These are phyloP conservation scores for Komagataea norvegica DNA, from an alignment of 1,139 yeast species.

Conservation along the genomic window DNA sequence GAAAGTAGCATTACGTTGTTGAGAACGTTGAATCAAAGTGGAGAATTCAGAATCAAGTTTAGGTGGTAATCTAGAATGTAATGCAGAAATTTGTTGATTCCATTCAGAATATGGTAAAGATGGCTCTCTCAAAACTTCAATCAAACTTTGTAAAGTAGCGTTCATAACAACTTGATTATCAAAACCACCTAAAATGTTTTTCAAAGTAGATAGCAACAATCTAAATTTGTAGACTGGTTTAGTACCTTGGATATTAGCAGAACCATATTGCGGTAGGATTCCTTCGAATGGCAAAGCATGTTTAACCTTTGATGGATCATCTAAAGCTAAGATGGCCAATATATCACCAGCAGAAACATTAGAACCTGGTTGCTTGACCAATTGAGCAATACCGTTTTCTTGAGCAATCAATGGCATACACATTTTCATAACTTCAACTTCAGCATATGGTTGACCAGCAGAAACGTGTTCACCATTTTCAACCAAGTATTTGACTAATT, in stretches of 20 bases:
- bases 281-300: slow-evolving; percentile 96
- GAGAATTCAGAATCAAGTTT: slow-evolving; percentile 67
- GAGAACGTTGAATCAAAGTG: slow-evolving; percentile 62
- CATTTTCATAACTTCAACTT: slow-evolving; percentile 99
- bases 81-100: slow-evolving; percentile 79
- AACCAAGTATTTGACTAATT: slow-evolving; percentile 85
- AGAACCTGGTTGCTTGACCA: slow-evolving; percentile 97
- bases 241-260: slow-evolving; percentile 76
- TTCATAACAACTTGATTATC: slow-evolving; percentile 95
- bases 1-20: slow-evolving; percentile 73
- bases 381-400: slow-evolving; percentile 89
- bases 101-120: slow-evolving; percentile 93
- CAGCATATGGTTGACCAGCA: slow-evolving; percentile 95
- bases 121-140: slow-evolving; percentile 68
- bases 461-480: slow-evolving; percentile 92
- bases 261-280: slow-evolving; percentile 82
- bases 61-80: slow-evolving; percentile 83
- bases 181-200: slow-evolving; percentile 80
- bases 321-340: slow-evolving; percentile 87
- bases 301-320: slow-evolving; percentile 95
- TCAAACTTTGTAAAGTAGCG: slow-evolving; percentile 66
- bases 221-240: slow-evolving; percentile 77
- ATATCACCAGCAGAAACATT: slow-evolving; percentile 95
- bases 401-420: slow-evolving; percentile 88
- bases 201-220: slow-evolving; percentile 52